Conservation (phyloP, 148 eudicot genomes). For the Chenopodium formosanum region DNA sequence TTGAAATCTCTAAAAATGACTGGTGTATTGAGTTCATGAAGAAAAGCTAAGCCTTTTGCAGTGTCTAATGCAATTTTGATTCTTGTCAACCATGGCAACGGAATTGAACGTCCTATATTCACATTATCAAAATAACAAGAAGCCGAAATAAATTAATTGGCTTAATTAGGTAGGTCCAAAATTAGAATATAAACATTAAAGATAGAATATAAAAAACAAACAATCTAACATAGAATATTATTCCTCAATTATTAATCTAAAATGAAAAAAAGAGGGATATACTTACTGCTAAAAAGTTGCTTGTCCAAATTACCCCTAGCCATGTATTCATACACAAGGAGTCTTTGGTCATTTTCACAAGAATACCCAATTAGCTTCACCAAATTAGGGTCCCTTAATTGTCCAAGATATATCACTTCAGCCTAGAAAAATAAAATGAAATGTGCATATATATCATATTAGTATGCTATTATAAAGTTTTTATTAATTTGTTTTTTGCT, state of each 20-base stretch:
- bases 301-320: slow-evolving; percentile 71
- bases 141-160: neutral
- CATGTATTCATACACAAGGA: slow-evolving; percentile 88
- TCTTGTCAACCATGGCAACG: slow-evolving; percentile 76
- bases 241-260: neutral
- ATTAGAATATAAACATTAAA: slow-evolving; percentile 8
- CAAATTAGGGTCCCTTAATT: slow-evolving; percentile 79
- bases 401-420: slow-evolving; percentile 85
- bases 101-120: slow-evolving; percentile 49
- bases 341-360: slow-evolving; percentile 81
- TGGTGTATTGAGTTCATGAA: slow-evolving; percentile 66
- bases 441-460: neutral
- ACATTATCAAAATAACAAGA: neutral
- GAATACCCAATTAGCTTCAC: slow-evolving; percentile 86
- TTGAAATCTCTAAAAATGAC: slow-evolving; percentile 77
- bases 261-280: neutral
- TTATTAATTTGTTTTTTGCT: too few relatives aligned
- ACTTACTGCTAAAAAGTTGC: slow-evolving; percentile 70
- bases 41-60: slow-evolving; percentile 78
- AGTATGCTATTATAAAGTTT: neutral
- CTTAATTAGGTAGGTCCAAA: slow-evolving; percentile 18
- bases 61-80: slow-evolving; percentile 71
- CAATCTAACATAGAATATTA: neutral
- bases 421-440: slow-evolving; percentile 34
- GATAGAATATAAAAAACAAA: neutral